Evolutionary conservation across 345 rosid genomes (phyloP).

Genomic region (Pistacia integerrima): DNA sequence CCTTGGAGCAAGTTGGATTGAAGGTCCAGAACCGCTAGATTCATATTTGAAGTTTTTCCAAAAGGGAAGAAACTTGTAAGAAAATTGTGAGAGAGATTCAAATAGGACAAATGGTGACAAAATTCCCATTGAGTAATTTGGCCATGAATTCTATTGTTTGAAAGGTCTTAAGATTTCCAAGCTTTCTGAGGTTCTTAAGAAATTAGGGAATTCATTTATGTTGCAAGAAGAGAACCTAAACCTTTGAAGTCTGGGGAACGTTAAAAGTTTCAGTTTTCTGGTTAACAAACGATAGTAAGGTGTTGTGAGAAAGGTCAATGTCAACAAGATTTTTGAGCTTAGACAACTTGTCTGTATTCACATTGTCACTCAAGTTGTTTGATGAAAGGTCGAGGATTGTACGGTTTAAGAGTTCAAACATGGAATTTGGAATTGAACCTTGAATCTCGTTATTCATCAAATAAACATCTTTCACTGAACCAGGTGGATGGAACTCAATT

Average conservation of each 20-base stretch:
- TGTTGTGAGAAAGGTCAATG: neutral
- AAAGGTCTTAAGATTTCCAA: neutral
- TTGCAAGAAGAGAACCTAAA: neutral
- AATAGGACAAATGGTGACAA: neutral
- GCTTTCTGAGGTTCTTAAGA: neutral
- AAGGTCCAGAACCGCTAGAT: neutral
- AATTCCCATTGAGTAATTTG: neutral
- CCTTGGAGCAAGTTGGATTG: constrained; percentile 19
- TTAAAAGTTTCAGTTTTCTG: neutral
- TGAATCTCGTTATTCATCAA: too few species aligned
- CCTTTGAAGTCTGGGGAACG: neutral
- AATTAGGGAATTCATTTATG: neutral
- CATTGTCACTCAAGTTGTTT: neutral
- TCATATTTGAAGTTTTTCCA: neutral
- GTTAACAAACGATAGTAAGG: neutral
- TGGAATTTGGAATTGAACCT: neutral
- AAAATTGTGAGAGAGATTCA: neutral
- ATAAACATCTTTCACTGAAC: too few species aligned
- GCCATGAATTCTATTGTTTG: neutral
- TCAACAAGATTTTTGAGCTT: neutral
- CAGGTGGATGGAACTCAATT: too few species aligned
- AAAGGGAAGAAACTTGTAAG: neutral
- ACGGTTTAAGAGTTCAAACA: neutral
- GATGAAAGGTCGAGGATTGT: neutral
- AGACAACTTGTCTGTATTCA: neutral